Evolutionary conservation across 805 yeast genomes (phyloP).

Genomic region (Clavispora carvajalis): DNA sequence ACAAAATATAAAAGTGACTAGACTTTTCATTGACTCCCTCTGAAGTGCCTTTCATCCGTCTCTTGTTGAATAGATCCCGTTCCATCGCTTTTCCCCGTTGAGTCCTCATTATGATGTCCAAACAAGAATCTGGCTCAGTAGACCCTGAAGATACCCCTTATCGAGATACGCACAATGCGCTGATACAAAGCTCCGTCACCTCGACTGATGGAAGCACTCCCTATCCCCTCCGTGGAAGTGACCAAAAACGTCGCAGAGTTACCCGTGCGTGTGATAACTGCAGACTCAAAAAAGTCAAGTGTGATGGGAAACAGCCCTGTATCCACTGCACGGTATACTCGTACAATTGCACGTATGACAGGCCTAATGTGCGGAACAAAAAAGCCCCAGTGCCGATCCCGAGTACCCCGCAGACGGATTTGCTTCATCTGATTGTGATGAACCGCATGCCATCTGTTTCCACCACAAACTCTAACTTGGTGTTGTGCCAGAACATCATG

Average conservation of each 20-base stretch:
- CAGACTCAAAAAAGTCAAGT: slow-evolving; percentile 69
- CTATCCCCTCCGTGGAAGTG: slow-evolving; percentile 5
- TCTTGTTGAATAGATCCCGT: no score
- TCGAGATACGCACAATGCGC: background rate
- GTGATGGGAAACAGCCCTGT: slow-evolving; percentile 78
- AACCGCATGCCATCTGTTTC: slow-evolving; percentile 10
- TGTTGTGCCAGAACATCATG: slow-evolving; percentile 31
- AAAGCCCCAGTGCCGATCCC: slow-evolving; percentile 16
- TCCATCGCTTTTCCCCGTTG: background rate
- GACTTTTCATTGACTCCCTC: no score
- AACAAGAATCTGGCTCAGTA: background rate
- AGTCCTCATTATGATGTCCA: background rate
- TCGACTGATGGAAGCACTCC: background rate
- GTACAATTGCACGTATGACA: slow-evolving; percentile 79
- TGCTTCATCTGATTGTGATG: slow-evolving; percentile 13
- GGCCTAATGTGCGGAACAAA: slow-evolving; percentile 59
- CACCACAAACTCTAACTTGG: slow-evolving; percentile 12
- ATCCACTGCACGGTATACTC: slow-evolving; percentile 82
- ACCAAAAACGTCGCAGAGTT: slow-evolving; percentile 54
- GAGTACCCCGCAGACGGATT: slow-evolving; percentile 15
- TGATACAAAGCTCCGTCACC: background rate
- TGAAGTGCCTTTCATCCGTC: no score
- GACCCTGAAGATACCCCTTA: background rate
- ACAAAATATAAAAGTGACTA: no score
- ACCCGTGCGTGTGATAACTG: slow-evolving; percentile 75